Conservation (phyloP, 805 yeast species). For the Candida xiaguanensis region DNA sequence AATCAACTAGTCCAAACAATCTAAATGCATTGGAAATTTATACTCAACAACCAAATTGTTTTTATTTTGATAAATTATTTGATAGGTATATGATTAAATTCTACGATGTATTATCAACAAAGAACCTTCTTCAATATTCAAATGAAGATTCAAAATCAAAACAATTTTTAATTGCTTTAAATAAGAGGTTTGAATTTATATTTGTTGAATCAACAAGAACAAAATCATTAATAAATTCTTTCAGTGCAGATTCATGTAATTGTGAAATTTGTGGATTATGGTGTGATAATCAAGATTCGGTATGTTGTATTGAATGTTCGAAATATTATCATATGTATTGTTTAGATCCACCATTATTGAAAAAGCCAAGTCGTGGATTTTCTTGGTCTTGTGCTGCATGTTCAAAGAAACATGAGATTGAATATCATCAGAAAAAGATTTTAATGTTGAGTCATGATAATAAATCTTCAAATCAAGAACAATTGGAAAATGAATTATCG, state of each 20-base stretch:
- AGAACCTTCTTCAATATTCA: constrained; percentile 36
- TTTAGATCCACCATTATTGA: constrained; percentile 75
- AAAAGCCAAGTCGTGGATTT: constrained; percentile 81
- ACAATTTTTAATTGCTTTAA: constrained; percentile 57
- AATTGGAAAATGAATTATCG: constrained; percentile 22
- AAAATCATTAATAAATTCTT: constrained; percentile 58
- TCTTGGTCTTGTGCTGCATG: constrained; percentile 89
- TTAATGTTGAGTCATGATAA: constrained; percentile 42
- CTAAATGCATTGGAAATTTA: constrained; percentile 43
- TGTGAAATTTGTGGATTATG: constrained; percentile 82
- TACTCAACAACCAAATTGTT: constrained; percentile 58
- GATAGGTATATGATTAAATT: constrained; percentile 82
- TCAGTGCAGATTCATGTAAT: constrained; percentile 47
- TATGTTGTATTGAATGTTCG: constrained; percentile 76
- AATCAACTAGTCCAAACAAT: constrained; percentile 13
- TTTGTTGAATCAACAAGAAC: constrained; percentile 70
- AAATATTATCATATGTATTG: constrained; percentile 76
- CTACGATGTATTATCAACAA: constrained; percentile 72
- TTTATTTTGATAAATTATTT: constrained; percentile 81
- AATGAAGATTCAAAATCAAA: constrained; percentile 49
- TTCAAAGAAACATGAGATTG: constrained; percentile 52
- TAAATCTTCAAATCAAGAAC: constrained; percentile 35
- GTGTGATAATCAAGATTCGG: constrained; percentile 69
- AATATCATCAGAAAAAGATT: constrained; percentile 34
- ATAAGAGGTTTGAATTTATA: constrained; percentile 66